Evolutionary conservation across 2,329 filamentous ascomycete genomes (phyloP).

Genomic region (Colletotrichum magnum): DNA sequence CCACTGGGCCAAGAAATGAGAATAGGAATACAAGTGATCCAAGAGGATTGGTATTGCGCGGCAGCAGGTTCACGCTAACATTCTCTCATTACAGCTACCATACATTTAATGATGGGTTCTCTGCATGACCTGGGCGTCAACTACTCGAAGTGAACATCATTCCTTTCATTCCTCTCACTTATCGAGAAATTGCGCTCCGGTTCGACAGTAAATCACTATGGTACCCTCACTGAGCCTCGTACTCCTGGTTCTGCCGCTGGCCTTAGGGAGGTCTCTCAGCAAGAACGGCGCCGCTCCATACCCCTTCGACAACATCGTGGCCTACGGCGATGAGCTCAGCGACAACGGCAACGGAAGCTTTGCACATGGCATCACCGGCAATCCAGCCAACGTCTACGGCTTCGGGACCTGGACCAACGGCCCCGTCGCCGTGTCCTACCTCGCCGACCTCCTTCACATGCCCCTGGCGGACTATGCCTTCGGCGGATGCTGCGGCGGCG

Average conservation of each 20-base stretch:
- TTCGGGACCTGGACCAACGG: conserved; percentile 27
- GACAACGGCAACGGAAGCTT: conserved; percentile 19
- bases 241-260: background rate
- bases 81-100: too few relatives aligned
- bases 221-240: too few relatives aligned
- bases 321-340: conserved; percentile 12
- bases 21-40: too few relatives aligned
- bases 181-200: too few relatives aligned
- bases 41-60: too few relatives aligned
- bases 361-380: conserved; percentile 10
- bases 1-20: too few relatives aligned
- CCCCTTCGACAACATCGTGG: conserved; percentile 8
- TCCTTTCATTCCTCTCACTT: too few relatives aligned
- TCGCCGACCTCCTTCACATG: conserved; percentile 19
- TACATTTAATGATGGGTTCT: too few relatives aligned
- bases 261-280: conserved; percentile 6
- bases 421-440: conserved; percentile 24
- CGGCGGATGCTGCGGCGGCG: conserved; percentile 21
- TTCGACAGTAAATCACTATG: too few relatives aligned
- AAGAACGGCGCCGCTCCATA: background rate
- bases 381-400: conserved; percentile 24
- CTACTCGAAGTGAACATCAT: too few relatives aligned
- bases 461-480: conserved; percentile 21
- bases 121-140: too few relatives aligned
- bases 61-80: too few relatives aligned